A percentile compares a stretch with the other conserved stretches of the same genome.
Evolutionary conservation across 495 filamentous ascomycete genomes (phyloP).

Genomic region (Lasiosphaeria hispida): DNA sequence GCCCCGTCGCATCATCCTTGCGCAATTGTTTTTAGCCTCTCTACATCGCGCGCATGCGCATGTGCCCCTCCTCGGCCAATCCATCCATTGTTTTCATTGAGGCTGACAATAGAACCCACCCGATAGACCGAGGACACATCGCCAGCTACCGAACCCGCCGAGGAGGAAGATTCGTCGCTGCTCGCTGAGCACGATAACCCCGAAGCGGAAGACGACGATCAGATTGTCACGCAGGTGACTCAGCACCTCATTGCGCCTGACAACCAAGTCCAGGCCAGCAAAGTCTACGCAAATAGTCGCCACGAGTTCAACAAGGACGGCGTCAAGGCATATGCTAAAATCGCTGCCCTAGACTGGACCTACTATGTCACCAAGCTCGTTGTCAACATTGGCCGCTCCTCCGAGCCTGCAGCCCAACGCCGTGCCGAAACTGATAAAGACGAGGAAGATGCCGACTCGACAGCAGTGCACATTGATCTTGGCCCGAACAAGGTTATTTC

Average conservation of each 20-base stretch:
- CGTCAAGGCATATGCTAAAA: constrained; percentile 88
- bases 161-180: constrained; percentile 43
- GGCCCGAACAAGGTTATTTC: constrained; percentile 93
- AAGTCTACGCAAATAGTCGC: constrained; percentile 69
- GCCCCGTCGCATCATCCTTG: constrained; percentile 27
- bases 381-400: constrained; percentile 80
- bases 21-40: constrained; percentile 3
- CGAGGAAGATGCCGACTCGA: constrained; percentile 31
- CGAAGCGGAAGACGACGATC: constrained; percentile 57
- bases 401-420: constrained; percentile 49
- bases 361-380: constrained; percentile 81
- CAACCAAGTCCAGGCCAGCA: constrained; percentile 62
- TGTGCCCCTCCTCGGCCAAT: background rate
- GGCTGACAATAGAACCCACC: constrained; percentile 11
- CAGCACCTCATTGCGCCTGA: constrained; percentile 60
- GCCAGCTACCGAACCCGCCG: constrained; percentile 21
- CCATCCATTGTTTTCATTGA: constrained; percentile 1
- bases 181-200: constrained; percentile 46
- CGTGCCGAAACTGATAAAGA: constrained; percentile 28
- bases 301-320: constrained; percentile 69
- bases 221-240: constrained; percentile 69
- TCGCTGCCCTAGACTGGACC: constrained; percentile 89
- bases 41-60: constrained; percentile 4
- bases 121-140: constrained; percentile 33
- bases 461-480: constrained; percentile 79